These are phyloP conservation scores for Alternaria sp. DNA, from an alignment of 2,329 filamentous ascomycete species.

Conservation along the genomic window DNA sequence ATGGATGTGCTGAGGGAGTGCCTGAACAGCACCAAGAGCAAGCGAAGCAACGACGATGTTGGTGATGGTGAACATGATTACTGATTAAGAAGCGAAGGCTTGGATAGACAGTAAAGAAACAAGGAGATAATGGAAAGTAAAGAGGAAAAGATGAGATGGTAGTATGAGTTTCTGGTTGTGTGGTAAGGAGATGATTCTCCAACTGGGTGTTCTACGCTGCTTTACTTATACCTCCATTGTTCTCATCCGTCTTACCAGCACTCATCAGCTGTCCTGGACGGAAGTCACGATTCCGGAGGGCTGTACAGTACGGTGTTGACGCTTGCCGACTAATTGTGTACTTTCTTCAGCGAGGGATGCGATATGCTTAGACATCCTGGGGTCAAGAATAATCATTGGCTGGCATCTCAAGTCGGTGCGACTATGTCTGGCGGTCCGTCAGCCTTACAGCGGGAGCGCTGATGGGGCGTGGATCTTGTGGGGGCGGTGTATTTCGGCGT, in stretches of 20 bases:
- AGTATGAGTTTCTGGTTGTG: conserved; percentile 36
- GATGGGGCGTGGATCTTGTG: conserved; percentile 10
- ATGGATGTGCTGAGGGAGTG: conserved; percentile 30
- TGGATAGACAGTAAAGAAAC: conserved; percentile 28
- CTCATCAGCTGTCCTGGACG: conserved; percentile 3
- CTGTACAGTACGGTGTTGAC: conserved; percentile 15
- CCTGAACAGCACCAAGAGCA: conserved; percentile 39
- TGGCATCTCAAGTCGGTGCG: background rate
- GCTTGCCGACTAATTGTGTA: conserved; percentile 12
- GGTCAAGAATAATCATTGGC: conserved; percentile 23
- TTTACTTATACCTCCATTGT: conserved; percentile 35
- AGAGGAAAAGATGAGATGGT: conserved; percentile 21
- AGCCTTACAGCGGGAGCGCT: conserved; percentile 21
- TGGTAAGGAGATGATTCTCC: conserved; percentile 33
- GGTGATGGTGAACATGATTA: conserved; percentile 45
- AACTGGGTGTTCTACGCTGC: background rate
- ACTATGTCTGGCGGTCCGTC: conserved; percentile 11
- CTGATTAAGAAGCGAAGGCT: conserved; percentile 25
- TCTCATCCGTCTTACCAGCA: background rate
- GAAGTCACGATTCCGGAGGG: conserved; percentile 14
- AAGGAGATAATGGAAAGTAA: conserved; percentile 21
- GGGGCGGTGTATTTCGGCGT: conserved; percentile 5
- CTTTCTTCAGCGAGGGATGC: conserved; percentile 19
- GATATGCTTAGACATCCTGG: conserved; percentile 15
- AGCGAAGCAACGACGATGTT: conserved; percentile 44